Percentiles rank a stretch among this genome's conserved stretches.
These are phyloP conservation scores for Globisporangium apiculatum DNA, from an alignment of 352 stramenopile species.

Conservation along the genomic window DNA sequence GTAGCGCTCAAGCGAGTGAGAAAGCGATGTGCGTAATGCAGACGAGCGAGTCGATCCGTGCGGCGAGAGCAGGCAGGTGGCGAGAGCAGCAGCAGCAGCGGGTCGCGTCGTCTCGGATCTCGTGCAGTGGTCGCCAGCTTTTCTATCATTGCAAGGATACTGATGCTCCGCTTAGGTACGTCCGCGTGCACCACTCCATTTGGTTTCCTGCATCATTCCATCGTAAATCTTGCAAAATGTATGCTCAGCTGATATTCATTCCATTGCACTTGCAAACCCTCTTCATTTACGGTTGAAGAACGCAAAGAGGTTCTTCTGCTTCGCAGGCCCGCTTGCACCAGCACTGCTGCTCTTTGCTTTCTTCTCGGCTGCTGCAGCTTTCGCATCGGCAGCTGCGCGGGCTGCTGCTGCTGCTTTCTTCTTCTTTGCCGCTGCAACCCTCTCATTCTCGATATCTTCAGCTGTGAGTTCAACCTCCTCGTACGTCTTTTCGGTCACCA, in stretches of 20 bases:
- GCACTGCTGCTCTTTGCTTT: not conserved
- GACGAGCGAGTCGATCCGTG: not conserved
- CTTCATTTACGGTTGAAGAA: conserved; percentile 44
- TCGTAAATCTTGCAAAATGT: not conserved
- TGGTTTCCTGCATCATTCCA: not conserved
- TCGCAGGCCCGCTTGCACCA: conserved; percentile 25
- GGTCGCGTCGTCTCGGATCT: not conserved
- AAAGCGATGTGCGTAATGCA: not conserved
- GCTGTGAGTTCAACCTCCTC: conserved; percentile 62
- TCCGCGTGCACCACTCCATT: not conserved
- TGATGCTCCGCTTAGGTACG: not conserved
- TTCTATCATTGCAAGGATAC: not conserved
- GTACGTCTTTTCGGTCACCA: conserved; percentile 75
- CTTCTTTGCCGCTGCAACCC: conserved; percentile 38
- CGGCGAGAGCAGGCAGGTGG: not conserved
- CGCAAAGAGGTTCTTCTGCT: conserved; percentile 65
- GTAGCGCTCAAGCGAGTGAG: not conserved
- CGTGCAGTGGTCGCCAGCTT: not conserved
- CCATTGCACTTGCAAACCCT: not conserved
- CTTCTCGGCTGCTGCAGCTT: conserved; percentile 48
- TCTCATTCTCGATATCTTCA: conserved; percentile 49
- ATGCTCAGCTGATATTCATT: not conserved
- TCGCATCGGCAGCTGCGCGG: conserved; percentile 32
- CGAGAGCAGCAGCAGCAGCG: not conserved
- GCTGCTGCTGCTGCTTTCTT: conserved; percentile 38